Conservation (phyloP, 1,139 yeast species). For the Sugiyamaella xylanicola region DNA sequence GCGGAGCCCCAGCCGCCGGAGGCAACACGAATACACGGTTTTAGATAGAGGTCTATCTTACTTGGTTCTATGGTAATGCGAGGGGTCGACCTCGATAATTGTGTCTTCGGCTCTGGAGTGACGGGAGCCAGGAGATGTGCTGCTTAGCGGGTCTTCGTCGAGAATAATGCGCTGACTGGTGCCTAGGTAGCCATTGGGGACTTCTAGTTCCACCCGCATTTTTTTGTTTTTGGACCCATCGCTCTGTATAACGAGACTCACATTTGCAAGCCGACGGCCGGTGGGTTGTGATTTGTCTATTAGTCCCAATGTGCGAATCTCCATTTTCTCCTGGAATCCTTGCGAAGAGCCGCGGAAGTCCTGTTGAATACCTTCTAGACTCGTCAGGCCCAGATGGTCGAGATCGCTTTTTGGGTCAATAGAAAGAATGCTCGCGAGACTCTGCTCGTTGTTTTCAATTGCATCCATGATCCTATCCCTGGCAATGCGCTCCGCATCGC, state of each 20-base stretch:
- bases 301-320: conserved; percentile 28
- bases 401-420: conserved; percentile 16
- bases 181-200: conserved; percentile 2
- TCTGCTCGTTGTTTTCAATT: conserved; percentile 32
- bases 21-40: too few relatives aligned
- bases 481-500: conserved; percentile 25
- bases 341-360: conserved; percentile 33
- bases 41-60: not conserved
- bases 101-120: not conserved
- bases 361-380: conserved; percentile 32
- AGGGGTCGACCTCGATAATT: conserved; percentile 10
- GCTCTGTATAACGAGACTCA: conserved; percentile 26
- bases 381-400: conserved; percentile 24
- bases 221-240: conserved; percentile 20
- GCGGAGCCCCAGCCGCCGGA: too few relatives aligned
- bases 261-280: conserved; percentile 27
- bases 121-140: not conserved
- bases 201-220: conserved; percentile 30
- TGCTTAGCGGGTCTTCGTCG: not conserved
- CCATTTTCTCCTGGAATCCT: conserved; percentile 33
- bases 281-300: conserved; percentile 5
- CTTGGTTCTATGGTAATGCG: conserved; percentile 8
- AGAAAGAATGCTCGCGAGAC: conserved; percentile 30
- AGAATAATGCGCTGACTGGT: conserved; percentile 1
- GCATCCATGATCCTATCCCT: conserved; percentile 32